Evolutionary conservation across 345 rosid genomes (phyloP), one percentile per base, ranked within the genome.

Genomic region (Citrus reticulata): DNA sequence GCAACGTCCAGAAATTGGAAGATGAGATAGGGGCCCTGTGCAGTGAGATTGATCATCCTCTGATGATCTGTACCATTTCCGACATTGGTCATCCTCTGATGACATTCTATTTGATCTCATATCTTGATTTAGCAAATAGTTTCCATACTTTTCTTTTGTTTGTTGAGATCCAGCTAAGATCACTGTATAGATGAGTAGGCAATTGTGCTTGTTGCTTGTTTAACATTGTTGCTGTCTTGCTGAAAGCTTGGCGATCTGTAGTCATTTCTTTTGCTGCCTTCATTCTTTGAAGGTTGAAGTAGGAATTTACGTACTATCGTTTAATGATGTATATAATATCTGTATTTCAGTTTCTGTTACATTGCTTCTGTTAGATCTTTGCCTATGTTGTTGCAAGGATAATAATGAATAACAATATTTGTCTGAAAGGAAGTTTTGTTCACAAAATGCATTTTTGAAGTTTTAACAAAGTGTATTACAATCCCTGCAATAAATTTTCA

Each of bases 41-140:
- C 32, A 78, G 79, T 70, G 80, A 72, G 68, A 62, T 39, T 65
- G 70, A 74, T 83, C 88, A 86, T 78, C 81, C 73, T 30, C 78
- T 80, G 76, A 70, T 85, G 86, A 82, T 79, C 73, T 30, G n/a
- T 64, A 55, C 11, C 67, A 29, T 61, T 25, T 27, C 4, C 6
- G 68, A 40, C 70, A 30, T 75, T 64, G 62, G 58, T 78, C 81
- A 78, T 78, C 81, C 64, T 63, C 81, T 73, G 82, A 68, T 79
- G 82, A 79, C 58, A 19, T 78, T 49, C 14, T 42, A 24, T 35
- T 65, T 9, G 79, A 66, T 73, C 25, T 40, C 49, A 4, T 77
- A 13, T 70, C 68, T 75, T 58, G 27, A 35, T 59, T 65, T 66
- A 25, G 77, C 30, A 25, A 29, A 42, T 25, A 65, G 25, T 64